A percentile compares a stretch with the other conserved stretches of the same genome.
These are phyloP conservation scores for Colletotrichum sp. DNA, from an alignment of 2,329 filamentous ascomycete genomes.

Conservation along the genomic window DNA sequence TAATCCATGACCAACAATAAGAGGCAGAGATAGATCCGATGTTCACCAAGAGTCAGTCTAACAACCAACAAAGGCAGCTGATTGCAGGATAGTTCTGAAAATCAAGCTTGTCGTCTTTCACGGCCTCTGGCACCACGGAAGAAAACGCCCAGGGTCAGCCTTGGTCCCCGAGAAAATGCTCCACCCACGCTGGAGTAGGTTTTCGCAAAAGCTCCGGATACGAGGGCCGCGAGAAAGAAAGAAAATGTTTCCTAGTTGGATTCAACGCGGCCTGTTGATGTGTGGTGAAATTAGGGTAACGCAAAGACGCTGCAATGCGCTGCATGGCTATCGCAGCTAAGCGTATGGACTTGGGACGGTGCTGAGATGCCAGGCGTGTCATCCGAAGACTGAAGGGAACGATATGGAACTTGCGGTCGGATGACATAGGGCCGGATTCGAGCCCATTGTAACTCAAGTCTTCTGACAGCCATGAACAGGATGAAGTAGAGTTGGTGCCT, in stretches of 20 bases:
- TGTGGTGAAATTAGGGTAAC: background rate
- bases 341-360: background rate
- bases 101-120: background rate
- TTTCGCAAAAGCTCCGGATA: background rate
- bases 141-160: background rate
- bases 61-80: background rate
- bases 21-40: background rate
- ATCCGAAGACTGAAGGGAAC: background rate
- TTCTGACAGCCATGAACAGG: background rate
- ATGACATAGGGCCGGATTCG: background rate
- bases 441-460: background rate
- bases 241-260: background rate
- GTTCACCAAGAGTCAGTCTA: background rate
- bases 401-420: background rate
- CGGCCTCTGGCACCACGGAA: background rate
- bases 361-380: background rate
- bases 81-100: background rate
- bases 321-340: background rate
- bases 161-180: background rate
- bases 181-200: background rate
- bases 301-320: background rate
- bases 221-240: background rate
- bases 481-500: background rate
- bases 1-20: background rate
- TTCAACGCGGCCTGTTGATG: background rate